These are phyloP conservation scores for Aaosphaeria pasadenensis DNA, from an alignment of 2,329 filamentous ascomycete species.

Conservation along the genomic window DNA sequence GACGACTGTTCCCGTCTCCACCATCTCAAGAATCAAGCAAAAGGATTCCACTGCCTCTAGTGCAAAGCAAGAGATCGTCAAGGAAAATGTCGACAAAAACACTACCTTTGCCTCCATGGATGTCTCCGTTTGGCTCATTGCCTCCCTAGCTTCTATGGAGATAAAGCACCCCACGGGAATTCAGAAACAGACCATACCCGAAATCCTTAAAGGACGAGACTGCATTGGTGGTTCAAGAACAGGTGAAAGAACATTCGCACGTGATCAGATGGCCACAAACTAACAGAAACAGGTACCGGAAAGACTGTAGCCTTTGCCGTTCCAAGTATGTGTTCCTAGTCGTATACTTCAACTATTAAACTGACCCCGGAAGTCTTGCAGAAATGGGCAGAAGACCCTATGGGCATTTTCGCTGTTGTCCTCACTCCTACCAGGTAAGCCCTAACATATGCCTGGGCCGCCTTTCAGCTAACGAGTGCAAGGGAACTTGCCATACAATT, in stretches of 20 bases:
- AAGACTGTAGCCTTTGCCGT: slow-evolving; percentile 96
- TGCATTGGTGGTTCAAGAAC: slow-evolving; percentile 72
- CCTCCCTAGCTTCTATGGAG: slow-evolving; percentile 71
- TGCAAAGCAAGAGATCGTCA: background rate
- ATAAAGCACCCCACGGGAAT: slow-evolving; percentile 89
- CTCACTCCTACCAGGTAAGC: slow-evolving; percentile 63
- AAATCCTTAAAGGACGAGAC: slow-evolving; percentile 86
- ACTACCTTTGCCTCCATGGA: slow-evolving; percentile 69
- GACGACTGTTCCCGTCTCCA: slow-evolving; percentile 12
- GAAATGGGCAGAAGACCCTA: slow-evolving; percentile 87
- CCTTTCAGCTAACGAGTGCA: slow-evolving; percentile 13
- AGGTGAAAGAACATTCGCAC: too few relatives aligned
- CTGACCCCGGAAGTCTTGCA: slow-evolving; percentile 53
- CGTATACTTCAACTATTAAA: too few relatives aligned
- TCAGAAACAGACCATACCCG: slow-evolving; percentile 88
- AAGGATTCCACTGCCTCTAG: slow-evolving; percentile 14
- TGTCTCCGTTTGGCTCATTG: slow-evolving; percentile 83
- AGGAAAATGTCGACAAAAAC: slow-evolving; percentile 34
- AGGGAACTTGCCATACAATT: slow-evolving; percentile 93
- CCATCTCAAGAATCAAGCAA: slow-evolving; percentile 35
- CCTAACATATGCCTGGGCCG: background rate
- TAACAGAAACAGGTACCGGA: slow-evolving; percentile 76
- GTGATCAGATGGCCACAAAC: slow-evolving; percentile 46
- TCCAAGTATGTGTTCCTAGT: slow-evolving; percentile 56
- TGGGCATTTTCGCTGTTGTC: slow-evolving; percentile 84